Conservation (phyloP, 352 stramenopile species). For the Phytophthora pluvialis region DNA sequence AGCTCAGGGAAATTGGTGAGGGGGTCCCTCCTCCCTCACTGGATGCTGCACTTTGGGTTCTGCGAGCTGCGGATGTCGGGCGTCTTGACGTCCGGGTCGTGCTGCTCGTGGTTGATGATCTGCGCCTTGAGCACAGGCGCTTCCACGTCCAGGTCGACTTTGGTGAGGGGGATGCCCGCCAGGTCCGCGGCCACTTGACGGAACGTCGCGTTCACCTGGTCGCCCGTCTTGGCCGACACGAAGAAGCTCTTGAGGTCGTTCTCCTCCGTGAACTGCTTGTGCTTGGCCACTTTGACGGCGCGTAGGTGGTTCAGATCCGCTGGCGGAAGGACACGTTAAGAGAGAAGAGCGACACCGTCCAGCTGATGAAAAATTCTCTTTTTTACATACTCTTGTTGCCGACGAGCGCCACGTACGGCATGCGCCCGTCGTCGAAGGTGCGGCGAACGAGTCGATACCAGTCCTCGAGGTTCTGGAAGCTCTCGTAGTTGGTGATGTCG, state of each 20-base stretch:
- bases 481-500: slow-evolving; percentile 96
- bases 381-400: slow-evolving; percentile 91
- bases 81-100: slow-evolving; percentile 90
- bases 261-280: slow-evolving; percentile 94
- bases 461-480: slow-evolving; percentile 95
- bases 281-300: slow-evolving; percentile 87
- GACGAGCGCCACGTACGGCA: slow-evolving; percentile 91
- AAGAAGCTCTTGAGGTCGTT: slow-evolving; percentile 94
- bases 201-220: slow-evolving; percentile 91
- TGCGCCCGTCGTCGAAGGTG: slow-evolving; percentile 85
- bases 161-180: slow-evolving; percentile 81
- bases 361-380: not conserved
- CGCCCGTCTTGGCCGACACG: slow-evolving; percentile 94
- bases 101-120: slow-evolving; percentile 93
- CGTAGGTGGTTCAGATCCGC: slow-evolving; percentile 92
- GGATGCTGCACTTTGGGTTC: slow-evolving; percentile 60
- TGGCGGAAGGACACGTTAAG: slow-evolving; percentile 25
- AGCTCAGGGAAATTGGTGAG: too few species aligned
- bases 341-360: not conserved
- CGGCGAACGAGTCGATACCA: slow-evolving; percentile 93
- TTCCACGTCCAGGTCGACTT: slow-evolving; percentile 87
- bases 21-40: too few species aligned
- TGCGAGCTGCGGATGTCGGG: slow-evolving; percentile 59
- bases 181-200: slow-evolving; percentile 86
- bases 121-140: slow-evolving; percentile 88